Evolutionary conservation across 768 basidiomycete genomes (phyloP), one percentile per base, ranked within the genome.

Genomic region (Rhizopogon vesiculosus): DNA sequence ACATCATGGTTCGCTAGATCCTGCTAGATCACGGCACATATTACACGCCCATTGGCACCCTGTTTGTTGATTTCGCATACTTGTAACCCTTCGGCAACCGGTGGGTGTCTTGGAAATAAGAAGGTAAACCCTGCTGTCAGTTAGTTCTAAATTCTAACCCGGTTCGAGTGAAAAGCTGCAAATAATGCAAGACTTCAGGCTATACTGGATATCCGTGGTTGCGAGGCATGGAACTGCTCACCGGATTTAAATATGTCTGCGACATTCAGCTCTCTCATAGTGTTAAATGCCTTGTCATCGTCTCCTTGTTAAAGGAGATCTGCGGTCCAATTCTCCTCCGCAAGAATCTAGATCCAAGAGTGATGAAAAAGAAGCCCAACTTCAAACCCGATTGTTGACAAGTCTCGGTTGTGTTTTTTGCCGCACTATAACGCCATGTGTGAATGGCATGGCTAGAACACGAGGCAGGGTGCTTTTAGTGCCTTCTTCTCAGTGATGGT

Each of bases 31-130:
- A 69, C 68, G 62, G 65, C 60, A 69, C 65, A 61, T 59, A 59
- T 46, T 60, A 68, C 66, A 63, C 66, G 66, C 61, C 64, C 68
- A 63, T 62, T 53, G 70, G 61, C 66, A 70, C 64, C 68, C 59
- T 50, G 58, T 59, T 61, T 52, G 53, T 65, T 52, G 56, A 35
- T 58, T 56, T 53, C 56, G 61, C 59, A 73, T 58, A 53, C 58
- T 54, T 50, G 16, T 56, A 28, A 33, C 12, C 5, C 16, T 54
- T 48, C 59, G 63, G 53, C 58, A 61, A 45, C 50, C 51, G 46
- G 55, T 51, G 53, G 59, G 51, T 31, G 55, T 48, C 35, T 55
- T 53, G 50, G 46, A 52, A 54, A 56, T 61, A 63, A 57, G 58
- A 18, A 61, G 61, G 65, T 59, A 63, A 67, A 16, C 45, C 8